Evolutionary conservation across 345 rosid species (phyloP), one percentile per base, ranked within the genome.

Genomic region (Eucalyptus sp.): DNA sequence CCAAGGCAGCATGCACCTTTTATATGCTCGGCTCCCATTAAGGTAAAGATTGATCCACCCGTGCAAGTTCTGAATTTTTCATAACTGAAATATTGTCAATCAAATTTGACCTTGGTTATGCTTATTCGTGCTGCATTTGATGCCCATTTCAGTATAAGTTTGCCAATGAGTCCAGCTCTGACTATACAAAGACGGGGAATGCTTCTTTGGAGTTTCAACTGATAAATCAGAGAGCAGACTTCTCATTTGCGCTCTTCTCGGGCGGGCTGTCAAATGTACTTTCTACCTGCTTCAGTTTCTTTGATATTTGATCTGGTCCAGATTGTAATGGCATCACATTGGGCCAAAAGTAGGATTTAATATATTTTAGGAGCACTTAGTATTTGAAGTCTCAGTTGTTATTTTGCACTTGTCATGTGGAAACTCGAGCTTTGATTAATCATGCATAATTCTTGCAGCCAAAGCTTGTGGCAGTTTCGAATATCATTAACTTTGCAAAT

Each of bases 181-280:
- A 87, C 6, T 97, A 96, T 89, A 85, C 91, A 86, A 93, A 91
- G 90, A 93, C 96, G 9, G 99, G 99, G 58, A 92, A 89, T 16
- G 92, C 91, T 88, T 86, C 93, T 89, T 86, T 96, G 92, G 93
- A 90, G 90, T 93, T 96, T 76, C 96, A 90, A 92, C 91, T 97
- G 88, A 95, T 97, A 88, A 97, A 97, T 90, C 99, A 96, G 95
- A 94, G 99, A 89, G 95, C 96, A 79, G 97, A 97, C 93, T 91
- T 97, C 94, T 92, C 98, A 29, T 96, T 97, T 89, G 98, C 94
- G 13, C 85, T 96, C 86, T 96, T 97, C 90, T 87, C 96, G 2
- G 97, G 97, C 20, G 95, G 96, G 14, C 87, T 95, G 86, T 89
- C 92, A 84, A 91, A 89, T 91, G 99, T 97, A 90, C 51, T 94